Conservation (phyloP, 1,284 basidiomycete genomes). For the Peniophora sp. region DNA sequence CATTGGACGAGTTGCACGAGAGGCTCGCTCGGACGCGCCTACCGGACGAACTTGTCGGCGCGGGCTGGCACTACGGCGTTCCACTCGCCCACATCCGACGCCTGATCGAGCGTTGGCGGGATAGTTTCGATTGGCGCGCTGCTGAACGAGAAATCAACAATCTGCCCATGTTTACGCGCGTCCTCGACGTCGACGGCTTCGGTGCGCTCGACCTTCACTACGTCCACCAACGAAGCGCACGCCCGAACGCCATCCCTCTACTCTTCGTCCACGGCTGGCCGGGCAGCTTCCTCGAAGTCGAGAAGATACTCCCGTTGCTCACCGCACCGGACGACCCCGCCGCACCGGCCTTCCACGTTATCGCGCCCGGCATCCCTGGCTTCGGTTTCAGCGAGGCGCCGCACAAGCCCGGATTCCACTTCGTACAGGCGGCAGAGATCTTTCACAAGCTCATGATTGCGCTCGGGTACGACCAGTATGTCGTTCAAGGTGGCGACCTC, state of each 20-base stretch:
- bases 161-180: slow-evolving; percentile 36
- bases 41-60: slow-evolving; percentile 40
- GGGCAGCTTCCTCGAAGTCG: slow-evolving; percentile 35
- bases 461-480: slow-evolving; percentile 38
- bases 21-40: slow-evolving; percentile 33
- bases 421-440: background rate
- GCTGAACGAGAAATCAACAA: slow-evolving; percentile 31
- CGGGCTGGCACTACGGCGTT: slow-evolving; percentile 37
- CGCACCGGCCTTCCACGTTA: slow-evolving; percentile 34
- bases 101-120: slow-evolving; percentile 34
- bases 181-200: slow-evolving; percentile 28
- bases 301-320: slow-evolving; percentile 22
- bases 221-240: slow-evolving; percentile 16
- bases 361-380: slow-evolving; percentile 35
- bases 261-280: slow-evolving; percentile 43
- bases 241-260: slow-evolving; percentile 31
- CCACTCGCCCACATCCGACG: slow-evolving; percentile 37
- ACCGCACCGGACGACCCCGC: slow-evolving; percentile 10
- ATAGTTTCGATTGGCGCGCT: slow-evolving; percentile 37
- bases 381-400: slow-evolving; percentile 27
- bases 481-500: slow-evolving; percentile 39
- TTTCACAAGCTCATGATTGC: slow-evolving; percentile 34
- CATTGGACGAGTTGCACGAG: slow-evolving; percentile 25
- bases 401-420: slow-evolving; percentile 25
- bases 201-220: slow-evolving; percentile 31